Base-by-base conservation (phyloP, 2,329 filamentous ascomycete genomes). In the Rhynchosporium agropyri region DNA sequence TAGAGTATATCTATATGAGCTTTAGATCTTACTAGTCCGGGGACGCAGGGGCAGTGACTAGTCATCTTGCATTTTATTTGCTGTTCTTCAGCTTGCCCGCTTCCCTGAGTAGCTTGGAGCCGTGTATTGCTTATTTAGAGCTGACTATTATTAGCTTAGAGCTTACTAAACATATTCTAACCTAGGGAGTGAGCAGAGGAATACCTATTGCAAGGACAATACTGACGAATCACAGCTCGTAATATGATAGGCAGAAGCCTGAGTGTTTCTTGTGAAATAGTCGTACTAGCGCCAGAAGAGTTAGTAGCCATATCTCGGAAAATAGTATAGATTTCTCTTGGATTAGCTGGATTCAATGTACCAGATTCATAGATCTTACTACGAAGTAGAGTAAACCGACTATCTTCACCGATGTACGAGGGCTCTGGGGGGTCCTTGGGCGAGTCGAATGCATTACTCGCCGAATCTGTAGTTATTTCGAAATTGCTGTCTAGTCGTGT, bases 341-440 rank as follows among this genome's bases (percentile, higher is more conserved):
- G 45, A 9, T 48, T 48, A 48, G 45, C 45, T 48, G 45, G 45
- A 48, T 48, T n/a, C 28, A 48, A 48, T 8, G 26, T 48, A 28
- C n/a, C 45, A 48, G 45, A 48, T 45, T 26, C 45, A 48, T 2
- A 48, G 45, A 29, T 28, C 45, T 48, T 48, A 48, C 45, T 20
- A 48, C 45, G 10, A 12, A 48, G 45, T 20, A 48, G 45, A 29
- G n/a, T 48, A 48, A 48, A 48, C 45, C 45, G 45, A 48, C 45
- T 28, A 48, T 48, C 45, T 48, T 48, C 45, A 48, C 45, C 45
- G 26, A 48, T 48, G 45, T 48, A 48, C 45, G 45, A 48, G 45
- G 45, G 45, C 45, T 48, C 45, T 48, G 45, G 45, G 28, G 45
- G 45, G 28, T 48, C 36, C 36, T 40, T 40, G 36, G 36, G 6